Evolutionary conservation across 768 basidiomycete species (phyloP), one percentile per base, ranked within the genome.

Genomic region (Pulveroboletus ravenelii): DNA sequence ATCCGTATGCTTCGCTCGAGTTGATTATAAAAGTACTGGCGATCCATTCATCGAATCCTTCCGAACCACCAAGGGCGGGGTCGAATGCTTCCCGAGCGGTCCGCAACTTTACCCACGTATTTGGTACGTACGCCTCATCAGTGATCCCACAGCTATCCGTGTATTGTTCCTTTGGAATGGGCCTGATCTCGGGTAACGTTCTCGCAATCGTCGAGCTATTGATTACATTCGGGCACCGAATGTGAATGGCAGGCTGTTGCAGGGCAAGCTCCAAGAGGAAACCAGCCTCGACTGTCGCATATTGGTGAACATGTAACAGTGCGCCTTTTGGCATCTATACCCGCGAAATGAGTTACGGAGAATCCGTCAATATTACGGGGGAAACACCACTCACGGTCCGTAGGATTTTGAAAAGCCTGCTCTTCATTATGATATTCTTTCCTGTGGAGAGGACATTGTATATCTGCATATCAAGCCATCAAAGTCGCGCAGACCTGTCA

Each of bases 271-370:
- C 29, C 10, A 76, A 61, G 17, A 78, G 59, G 36, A 65, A 54
- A 23, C 55, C 44, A 1, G 62, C 66, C 42, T 73, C 71, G 5
- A 73, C 74, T 6, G 69, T 71, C 17, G 72, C 75, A 37, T 76
- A 66, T 18, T 76, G 65, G 52, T 78, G 76, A 1, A 66, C 70
- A 47, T 78, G 75, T 2, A 79, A 58, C 12, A 78, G 55, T 1
- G 65, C 73, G 10, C 78, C 77, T 59, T 77, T 78, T 10, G 76
- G 78, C 73, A 78, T 75, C 72, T 72, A 38, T 25, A 20, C n/a
- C 27, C 10, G 25, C 18, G 8, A 23, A 23, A 27, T 45, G 10
- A 13, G 5, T 52, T 17, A 27, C 3, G 20, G 15, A 23, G 17
- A n/a, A 23, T 34, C 32, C 25, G 34, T 39, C 25, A 4, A n/a